Evolutionary conservation across 352 stramenopile genomes (phyloP).

Genomic region (Globisporangium nodosum): DNA sequence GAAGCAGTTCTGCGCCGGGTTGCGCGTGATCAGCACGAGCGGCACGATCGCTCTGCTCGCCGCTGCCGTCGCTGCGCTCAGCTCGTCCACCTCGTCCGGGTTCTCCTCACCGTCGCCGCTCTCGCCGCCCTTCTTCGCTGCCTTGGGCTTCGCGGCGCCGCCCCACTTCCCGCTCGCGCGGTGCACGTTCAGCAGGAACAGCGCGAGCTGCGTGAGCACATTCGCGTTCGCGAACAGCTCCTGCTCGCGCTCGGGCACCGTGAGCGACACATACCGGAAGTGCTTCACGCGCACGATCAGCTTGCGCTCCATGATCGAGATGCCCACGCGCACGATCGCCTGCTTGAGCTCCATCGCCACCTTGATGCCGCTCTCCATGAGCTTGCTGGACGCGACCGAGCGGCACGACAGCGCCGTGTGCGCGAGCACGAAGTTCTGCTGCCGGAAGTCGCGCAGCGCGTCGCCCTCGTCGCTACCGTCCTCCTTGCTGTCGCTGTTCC

Average conservation of each 20-base stretch:
- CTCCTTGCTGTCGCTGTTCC: conserved; percentile 2
- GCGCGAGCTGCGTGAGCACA: conserved; percentile 90
- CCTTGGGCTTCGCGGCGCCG: conserved; percentile 30
- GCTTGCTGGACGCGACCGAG: conserved; percentile 55
- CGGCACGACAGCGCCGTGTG: conserved; percentile 66
- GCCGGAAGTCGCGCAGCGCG: conserved; percentile 48
- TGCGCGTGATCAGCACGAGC: conserved; percentile 72
- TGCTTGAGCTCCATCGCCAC: conserved; percentile 94
- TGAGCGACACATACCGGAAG: conserved; percentile 96
- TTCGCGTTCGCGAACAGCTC: conserved; percentile 92
- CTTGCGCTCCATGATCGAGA: conserved; percentile 94
- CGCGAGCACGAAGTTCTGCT: conserved; percentile 79
- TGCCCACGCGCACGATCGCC: conserved; percentile 90
- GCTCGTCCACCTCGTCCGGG: conserved; percentile 19
- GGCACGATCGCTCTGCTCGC: conserved; percentile 60
- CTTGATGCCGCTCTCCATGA: conserved; percentile 92
- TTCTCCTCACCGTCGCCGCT: conserved; percentile 12
- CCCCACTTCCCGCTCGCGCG: conserved; percentile 93
- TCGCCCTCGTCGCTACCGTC: conserved; percentile 18
- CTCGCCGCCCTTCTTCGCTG: conserved; percentile 23
- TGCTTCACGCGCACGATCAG: conserved; percentile 93
- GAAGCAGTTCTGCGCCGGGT: conserved; percentile 91
- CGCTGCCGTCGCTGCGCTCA: conserved; percentile 6
- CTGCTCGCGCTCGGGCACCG: conserved; percentile 76
- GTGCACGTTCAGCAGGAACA: conserved; percentile 95